phyloP scores from a whole-genome alignment of 2,329 filamentous ascomycete genomes.

The Sclerotiophoma versabilis region DNA sequence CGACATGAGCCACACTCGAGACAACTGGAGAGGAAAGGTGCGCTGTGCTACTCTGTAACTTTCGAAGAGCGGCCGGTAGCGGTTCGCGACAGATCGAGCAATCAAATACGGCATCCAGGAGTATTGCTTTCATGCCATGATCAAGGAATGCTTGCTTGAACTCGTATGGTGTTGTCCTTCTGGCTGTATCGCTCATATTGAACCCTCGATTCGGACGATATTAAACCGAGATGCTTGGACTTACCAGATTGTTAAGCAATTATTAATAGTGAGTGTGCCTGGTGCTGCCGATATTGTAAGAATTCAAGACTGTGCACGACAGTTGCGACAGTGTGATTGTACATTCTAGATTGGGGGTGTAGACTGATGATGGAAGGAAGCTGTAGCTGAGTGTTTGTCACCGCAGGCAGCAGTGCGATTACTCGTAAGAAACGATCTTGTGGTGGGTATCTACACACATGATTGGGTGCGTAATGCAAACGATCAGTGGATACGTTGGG shows the following conservation, averaged over 20 bases:
- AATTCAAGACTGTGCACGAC: too few relatives aligned
- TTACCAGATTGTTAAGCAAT: too few relatives aligned
- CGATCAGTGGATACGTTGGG: background rate
- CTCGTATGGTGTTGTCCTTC: background rate
- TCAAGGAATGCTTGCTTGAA: background rate
- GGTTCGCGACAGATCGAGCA: constrained; percentile 3
- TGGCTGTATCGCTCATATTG: background rate
- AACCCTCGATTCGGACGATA: too few relatives aligned
- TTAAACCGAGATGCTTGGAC: too few relatives aligned
- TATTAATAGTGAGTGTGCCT: too few relatives aligned
- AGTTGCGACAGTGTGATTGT: background rate
- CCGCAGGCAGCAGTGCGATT: background rate
- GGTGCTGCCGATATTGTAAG: too few relatives aligned
- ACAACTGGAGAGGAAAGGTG: background rate
- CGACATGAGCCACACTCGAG: background rate
- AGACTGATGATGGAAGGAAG: background rate
- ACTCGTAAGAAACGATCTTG: background rate
- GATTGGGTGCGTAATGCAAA: background rate
- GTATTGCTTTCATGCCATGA: background rate
- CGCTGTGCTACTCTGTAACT: background rate
- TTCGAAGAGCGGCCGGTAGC: background rate
- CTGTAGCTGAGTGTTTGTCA: background rate
- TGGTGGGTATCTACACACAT: background rate
- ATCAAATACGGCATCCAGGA: background rate
- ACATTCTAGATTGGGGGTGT: background rate